phyloP scores from a whole-genome alignment of 352 stramenopile species.

The Phytophthora tubulina region DNA sequence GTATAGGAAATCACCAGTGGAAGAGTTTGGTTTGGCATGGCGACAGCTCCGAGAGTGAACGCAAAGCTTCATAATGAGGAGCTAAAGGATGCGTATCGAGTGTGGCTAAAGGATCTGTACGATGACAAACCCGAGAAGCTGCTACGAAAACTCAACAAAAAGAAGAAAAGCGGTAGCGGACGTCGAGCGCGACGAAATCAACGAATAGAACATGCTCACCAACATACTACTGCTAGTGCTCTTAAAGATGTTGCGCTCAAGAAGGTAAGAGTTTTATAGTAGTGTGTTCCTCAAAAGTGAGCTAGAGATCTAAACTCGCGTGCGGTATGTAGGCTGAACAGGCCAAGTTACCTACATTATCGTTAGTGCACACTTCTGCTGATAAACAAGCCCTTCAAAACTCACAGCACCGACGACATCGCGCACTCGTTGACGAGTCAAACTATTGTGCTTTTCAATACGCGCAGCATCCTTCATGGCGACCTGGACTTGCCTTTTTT shows the following conservation, averaged over 20 bases:
- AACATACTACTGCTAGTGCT: constrained; percentile 62
- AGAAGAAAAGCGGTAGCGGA: constrained; percentile 32
- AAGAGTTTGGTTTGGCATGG: constrained; percentile 14
- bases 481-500: constrained; percentile 65
- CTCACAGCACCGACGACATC: constrained; percentile 40
- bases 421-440: constrained; percentile 49
- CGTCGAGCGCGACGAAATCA: constrained; percentile 7
- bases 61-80: constrained; percentile 36
- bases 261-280: constrained; percentile 25
- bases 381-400: constrained; percentile 31
- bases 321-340: constrained; percentile 1
- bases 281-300: neutral
- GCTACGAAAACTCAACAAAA: constrained; percentile 43
- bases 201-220: constrained; percentile 43
- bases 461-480: constrained; percentile 37
- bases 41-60: neutral
- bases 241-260: constrained; percentile 48
- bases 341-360: constrained; percentile 28
- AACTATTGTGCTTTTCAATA: constrained; percentile 52
- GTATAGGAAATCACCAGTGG: neutral
- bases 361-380: constrained; percentile 1
- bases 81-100: constrained; percentile 51
- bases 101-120: constrained; percentile 56
- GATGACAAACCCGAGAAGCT: constrained; percentile 52
- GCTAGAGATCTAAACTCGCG: constrained; percentile 2